Evolutionary conservation across 441 rosid species (phyloP), one percentile per base, ranked within the genome.

Genomic region (Gossypium gossypioides): DNA sequence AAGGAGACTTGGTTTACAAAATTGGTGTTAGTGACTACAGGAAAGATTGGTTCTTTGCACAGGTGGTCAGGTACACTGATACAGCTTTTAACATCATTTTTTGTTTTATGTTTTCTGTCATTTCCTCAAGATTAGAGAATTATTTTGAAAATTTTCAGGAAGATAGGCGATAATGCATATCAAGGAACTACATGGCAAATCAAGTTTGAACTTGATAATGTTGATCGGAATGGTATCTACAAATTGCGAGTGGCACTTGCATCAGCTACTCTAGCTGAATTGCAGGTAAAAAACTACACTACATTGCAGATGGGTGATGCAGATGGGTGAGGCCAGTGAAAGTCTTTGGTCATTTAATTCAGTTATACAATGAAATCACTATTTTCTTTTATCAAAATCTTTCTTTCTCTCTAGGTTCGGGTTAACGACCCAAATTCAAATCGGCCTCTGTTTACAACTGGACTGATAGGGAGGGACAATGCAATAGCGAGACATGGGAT

Each of bases 131-230:
- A 4, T 22, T 58, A 21, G 29, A 58, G n/a, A 68, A 58, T 32
- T 24, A 68, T 4, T 18, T 54, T 40, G 19, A 65, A 34, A 21
- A 32, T 73, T 69, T 34, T 72, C 83, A 90, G 96, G 86, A 75
- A 76, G 75, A 80, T 72, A 59, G 86, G 76, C 50, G 80, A 79
- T 55, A 74, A 78, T 34, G 68, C 80, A 27, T 74, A 72, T 76
- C 84, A 81, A 56, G 92, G 91, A 72, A 88, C 91, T 16, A 90
- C 93, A 21, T 90, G 99, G 99, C 91, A 88, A 76, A 89, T 94
- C 72, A 88, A 81, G 79, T 92, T 90, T 82, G 81, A 78, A 74
- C 89, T 90, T 1, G 83, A 84, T 74, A 79, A 73, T 25, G 62
- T 84, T 42, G 84, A 86, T 68, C 79, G 64, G n/a, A 76, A 75